Evolutionary conservation across 139 green algal genomes (phyloP).

Genomic region (Chlamydomonas incerta): DNA sequence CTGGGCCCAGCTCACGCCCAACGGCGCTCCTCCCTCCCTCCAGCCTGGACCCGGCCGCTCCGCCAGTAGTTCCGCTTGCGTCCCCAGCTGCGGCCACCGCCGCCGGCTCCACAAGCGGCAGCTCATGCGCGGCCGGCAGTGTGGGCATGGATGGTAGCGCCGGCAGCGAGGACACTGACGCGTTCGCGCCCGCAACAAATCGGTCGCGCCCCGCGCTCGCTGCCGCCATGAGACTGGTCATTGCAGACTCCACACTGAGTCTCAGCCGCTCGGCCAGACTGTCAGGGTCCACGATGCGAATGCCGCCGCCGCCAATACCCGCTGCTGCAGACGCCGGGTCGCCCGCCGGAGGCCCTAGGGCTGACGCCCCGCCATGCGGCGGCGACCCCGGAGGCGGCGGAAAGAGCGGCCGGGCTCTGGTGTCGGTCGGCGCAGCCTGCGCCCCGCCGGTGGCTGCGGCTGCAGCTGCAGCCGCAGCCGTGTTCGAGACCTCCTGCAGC

Average conservation of each 20-base stretch:
- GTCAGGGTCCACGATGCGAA: too few relatives aligned
- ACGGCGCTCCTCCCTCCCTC: too few relatives aligned
- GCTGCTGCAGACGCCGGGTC: neutral
- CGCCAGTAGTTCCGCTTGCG: too few relatives aligned
- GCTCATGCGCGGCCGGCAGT: conserved; percentile 1
- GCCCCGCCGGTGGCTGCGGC: too few relatives aligned
- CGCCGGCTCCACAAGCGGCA: neutral
- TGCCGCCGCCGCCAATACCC: neutral
- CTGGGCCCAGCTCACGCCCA: too few relatives aligned
- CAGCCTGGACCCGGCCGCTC: neutral
- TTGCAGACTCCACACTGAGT: neutral
- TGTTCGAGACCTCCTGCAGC: conserved; percentile 17
- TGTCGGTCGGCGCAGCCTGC: neutral
- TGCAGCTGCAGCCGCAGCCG: neutral
- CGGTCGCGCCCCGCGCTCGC: neutral
- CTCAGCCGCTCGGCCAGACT: neutral
- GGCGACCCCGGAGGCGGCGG: neutral
- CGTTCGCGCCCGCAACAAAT: neutral
- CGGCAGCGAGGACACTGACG: neutral
- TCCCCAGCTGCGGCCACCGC: neutral
- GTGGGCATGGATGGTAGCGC: neutral
- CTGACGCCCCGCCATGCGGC: too few relatives aligned
- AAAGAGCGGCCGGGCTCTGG: neutral
- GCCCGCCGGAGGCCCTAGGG: too few relatives aligned
- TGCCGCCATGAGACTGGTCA: neutral